These are phyloP conservation scores for Coprinopsis sp. DNA, from an alignment of 768 basidiomycete genomes.

Conservation along the genomic window DNA sequence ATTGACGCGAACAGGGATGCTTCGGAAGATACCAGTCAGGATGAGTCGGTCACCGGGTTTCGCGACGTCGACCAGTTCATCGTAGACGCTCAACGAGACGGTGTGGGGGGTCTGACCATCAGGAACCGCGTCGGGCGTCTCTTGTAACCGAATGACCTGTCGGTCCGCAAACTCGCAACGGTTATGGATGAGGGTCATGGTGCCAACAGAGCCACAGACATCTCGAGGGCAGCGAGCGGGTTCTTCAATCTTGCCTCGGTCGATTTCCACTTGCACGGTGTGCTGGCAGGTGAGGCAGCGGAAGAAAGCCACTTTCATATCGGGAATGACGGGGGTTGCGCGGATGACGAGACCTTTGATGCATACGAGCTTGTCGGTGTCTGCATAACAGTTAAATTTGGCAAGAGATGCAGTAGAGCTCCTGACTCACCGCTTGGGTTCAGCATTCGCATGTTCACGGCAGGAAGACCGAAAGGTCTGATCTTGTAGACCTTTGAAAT, in stretches of 20 bases:
- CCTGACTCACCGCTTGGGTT: slow-evolving; percentile 78
- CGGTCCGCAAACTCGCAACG: slow-evolving; percentile 95
- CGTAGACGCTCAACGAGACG: slow-evolving; percentile 95
- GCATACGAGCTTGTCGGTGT: slow-evolving; percentile 95
- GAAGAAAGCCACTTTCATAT: slow-evolving; percentile 99
- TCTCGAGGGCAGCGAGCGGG: slow-evolving; percentile 90
- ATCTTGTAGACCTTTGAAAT: slow-evolving; percentile 89
- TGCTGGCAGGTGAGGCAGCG: slow-evolving; percentile 93
- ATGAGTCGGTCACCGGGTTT: slow-evolving; percentile 93
- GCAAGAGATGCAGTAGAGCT: slow-evolving; percentile 1
- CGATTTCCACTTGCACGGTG: slow-evolving; percentile 95
- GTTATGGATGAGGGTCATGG: slow-evolving; percentile 95
- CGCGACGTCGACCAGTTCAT: slow-evolving; percentile 93
- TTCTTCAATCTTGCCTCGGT: slow-evolving; percentile 96
- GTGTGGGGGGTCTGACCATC: slow-evolving; percentile 99
- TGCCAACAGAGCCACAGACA: slow-evolving; percentile 81
- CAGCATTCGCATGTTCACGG: slow-evolving; percentile 91
- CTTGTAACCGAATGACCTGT: slow-evolving; percentile 92
- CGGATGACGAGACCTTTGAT: slow-evolving; percentile 98
- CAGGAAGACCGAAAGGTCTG: slow-evolving; percentile 78
- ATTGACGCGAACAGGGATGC: slow-evolving; percentile 92
- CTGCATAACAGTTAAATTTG: slow-evolving; percentile 35
- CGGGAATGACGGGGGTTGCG: slow-evolving; percentile 95
- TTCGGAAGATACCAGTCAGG: slow-evolving; percentile 92
- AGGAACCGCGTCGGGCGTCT: slow-evolving; percentile 96